phyloP scores from a whole-genome alignment of 139 green algal genomes.

The Monoraphidium neglectum region DNA sequence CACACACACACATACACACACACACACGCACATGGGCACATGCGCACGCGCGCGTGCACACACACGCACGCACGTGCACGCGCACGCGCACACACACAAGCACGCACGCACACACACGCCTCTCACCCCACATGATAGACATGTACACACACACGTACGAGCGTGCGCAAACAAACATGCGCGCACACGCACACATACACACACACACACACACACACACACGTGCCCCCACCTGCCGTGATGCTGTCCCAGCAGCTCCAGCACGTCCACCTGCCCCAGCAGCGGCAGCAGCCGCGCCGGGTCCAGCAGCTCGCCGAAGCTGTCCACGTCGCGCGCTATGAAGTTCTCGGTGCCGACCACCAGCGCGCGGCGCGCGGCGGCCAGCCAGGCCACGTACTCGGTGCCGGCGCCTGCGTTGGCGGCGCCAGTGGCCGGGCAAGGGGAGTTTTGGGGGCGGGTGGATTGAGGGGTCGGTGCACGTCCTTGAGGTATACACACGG shows the following conservation, averaged over 20 bases:
- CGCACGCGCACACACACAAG: neutral
- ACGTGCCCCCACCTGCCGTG: constrained; percentile 33
- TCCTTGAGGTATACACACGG: neutral
- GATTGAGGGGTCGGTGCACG: no score
- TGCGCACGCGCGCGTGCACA: no score
- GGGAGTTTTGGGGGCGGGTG: no score
- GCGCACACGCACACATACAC: neutral
- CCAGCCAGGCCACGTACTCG: constrained; percentile 56
- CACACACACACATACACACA: no score
- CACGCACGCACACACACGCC: no score
- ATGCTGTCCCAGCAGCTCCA: constrained; percentile 72
- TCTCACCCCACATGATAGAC: neutral
- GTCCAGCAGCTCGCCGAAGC: constrained; percentile 50
- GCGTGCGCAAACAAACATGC: neutral
- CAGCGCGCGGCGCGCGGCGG: constrained; percentile 46
- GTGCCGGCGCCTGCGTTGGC: constrained; percentile 34
- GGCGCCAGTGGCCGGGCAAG: no score
- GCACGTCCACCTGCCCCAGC: constrained; percentile 55
- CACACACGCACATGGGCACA: no score
- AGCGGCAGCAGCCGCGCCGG: constrained; percentile 60
- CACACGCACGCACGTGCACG: neutral
- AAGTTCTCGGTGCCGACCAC: constrained; percentile 64
- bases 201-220: neutral
- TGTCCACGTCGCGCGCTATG: constrained; percentile 74
- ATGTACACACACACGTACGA: neutral